Evolutionary conservation across 169 alveolate species (phyloP).

Genomic region (Eimeria brunetti): DNA sequence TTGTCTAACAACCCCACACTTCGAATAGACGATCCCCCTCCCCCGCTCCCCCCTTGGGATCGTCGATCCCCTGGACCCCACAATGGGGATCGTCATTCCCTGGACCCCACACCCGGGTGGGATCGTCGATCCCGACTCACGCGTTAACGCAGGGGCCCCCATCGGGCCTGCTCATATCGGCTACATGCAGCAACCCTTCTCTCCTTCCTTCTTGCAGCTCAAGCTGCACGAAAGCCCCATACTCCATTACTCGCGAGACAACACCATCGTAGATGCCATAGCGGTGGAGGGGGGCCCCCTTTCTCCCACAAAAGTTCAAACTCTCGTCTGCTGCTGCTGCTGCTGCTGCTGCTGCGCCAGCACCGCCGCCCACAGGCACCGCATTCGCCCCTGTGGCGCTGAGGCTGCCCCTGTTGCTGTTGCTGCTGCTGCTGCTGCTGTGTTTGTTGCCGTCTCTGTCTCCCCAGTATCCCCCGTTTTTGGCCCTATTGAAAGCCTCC

Average conservation of each 20-base stretch:
- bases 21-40: no score
- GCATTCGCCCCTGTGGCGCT: slow-evolving; percentile 70
- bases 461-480: slow-evolving; percentile 38
- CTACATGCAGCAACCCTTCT: slow-evolving; percentile 89
- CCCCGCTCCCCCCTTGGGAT: no score
- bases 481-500: slow-evolving; percentile 63
- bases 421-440: slow-evolving; percentile 33
- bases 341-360: slow-evolving; percentile 17
- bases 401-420: slow-evolving; percentile 40
- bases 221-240: slow-evolving; percentile 88
- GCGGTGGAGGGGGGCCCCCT: slow-evolving; percentile 72
- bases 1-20: no score
- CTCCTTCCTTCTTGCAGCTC: slow-evolving; percentile 84
- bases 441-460: neutral
- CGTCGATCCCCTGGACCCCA: no score
- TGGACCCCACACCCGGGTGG: no score
- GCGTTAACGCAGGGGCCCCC: slow-evolving; percentile 53
- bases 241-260: slow-evolving; percentile 86
- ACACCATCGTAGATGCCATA: slow-evolving; percentile 85
- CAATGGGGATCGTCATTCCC: no score
- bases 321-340: slow-evolving; percentile 34
- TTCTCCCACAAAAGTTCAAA: slow-evolving; percentile 30
- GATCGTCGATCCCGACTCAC: neutral
- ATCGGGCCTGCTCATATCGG: slow-evolving; percentile 83
- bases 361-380: slow-evolving; percentile 55